Base-by-base conservation (phyloP, 805 yeast genomes). In the Candida rishiriensis region DNA sequence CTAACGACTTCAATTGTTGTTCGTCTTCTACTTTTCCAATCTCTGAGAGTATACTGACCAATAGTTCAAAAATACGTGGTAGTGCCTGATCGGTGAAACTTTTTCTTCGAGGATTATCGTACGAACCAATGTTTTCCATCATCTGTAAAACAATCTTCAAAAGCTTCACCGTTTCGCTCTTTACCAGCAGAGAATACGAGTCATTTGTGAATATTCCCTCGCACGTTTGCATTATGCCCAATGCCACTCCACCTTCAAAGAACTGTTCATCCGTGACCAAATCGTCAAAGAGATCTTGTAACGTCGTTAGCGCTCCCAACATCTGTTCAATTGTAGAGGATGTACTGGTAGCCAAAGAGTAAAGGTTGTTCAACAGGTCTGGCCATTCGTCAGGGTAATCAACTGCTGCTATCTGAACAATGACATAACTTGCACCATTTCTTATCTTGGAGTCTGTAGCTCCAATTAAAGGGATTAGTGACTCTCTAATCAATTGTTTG, bases 321-420 rank as follows among this genome's bases (percentile, higher is more conserved):
- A 77, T 56, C 18, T 66, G 63, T 35, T 44, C 54, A n/a, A 55
- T 50, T 41, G 68, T 55, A 30, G 60, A 57, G 10, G 68, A 57
- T 10, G 61, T 54, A 31, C 63, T 60, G 8, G 48, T 49, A 5
- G 55, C 50, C n/a, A 47, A 14, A 1, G 56, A 57, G 54, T 79
- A 81, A 16, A 88, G 56, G 7, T 61, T 61, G 30, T 64, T 57
- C 44, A 86, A 59, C 38, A 90, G 67, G 17, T 71, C 74, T 0
- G 97, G 96, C 98, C 98, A 91, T 59, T 88, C 95, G 58, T 93
- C 98, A 0, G 99, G 99, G 57, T 78, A 91, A 57, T 91, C 99
- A 1, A 82, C 85, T 3, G 85, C 84, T 0, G 96, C 88, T 13
- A 91, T 86, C 55, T 86, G 95, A 5, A 85, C 85, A 14, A 89